phyloP scores from a whole-genome alignment of 2,329 filamentous ascomycete genomes.

The Aspergillus pseudoterreus region DNA sequence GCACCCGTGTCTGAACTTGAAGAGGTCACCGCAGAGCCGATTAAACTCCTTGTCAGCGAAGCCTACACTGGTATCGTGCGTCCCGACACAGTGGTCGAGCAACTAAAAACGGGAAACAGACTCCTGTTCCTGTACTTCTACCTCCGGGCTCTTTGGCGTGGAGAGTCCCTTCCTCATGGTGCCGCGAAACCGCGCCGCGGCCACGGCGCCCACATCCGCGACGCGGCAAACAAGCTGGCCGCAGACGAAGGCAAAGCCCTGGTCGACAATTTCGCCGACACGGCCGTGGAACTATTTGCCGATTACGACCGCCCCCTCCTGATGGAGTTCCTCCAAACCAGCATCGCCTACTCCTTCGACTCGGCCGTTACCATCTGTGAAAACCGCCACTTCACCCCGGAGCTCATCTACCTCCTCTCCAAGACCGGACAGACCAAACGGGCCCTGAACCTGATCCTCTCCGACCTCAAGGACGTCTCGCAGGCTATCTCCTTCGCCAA shows the following conservation, averaged over 20 bases:
- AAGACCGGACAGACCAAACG: constrained; percentile 93
- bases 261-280: constrained; percentile 81
- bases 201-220: constrained; percentile 35
- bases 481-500: constrained; percentile 95
- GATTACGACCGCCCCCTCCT: constrained; percentile 74
- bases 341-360: constrained; percentile 85
- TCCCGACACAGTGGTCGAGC: constrained; percentile 71
- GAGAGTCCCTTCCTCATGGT: constrained; percentile 55
- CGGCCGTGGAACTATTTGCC: constrained; percentile 82
- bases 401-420: constrained; percentile 92
- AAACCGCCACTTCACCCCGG: constrained; percentile 73
- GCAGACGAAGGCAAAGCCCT: constrained; percentile 61
- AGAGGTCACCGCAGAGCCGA: constrained; percentile 75
- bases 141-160: constrained; percentile 78
- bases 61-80: constrained; percentile 83
- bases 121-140: constrained; percentile 88
- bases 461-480: constrained; percentile 83
- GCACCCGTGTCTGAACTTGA: constrained; percentile 70
- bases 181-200: constrained; percentile 32
- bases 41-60: constrained; percentile 83
- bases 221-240: constrained; percentile 46
- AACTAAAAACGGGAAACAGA: constrained; percentile 66
- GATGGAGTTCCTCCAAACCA: constrained; percentile 81
- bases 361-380: constrained; percentile 71
- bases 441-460: constrained; percentile 88